Percentiles rank a stretch among this genome's conserved stretches.
phyloP scores from a whole-genome alignment of 2,329 filamentous ascomycete species.

The Rutstroemia sp. region DNA sequence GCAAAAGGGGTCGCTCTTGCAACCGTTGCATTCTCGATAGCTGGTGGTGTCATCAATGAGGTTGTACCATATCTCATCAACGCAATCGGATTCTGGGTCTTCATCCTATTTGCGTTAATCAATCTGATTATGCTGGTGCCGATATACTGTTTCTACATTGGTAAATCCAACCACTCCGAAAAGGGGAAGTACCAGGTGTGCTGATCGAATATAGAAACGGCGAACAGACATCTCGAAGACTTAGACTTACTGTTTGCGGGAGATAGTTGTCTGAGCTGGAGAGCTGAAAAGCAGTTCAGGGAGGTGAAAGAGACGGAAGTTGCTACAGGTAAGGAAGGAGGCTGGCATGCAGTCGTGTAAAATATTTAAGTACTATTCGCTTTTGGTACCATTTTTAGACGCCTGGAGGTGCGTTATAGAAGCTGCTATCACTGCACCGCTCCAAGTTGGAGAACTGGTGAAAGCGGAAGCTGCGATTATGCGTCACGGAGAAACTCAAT shows the following conservation, averaged over 20 bases:
- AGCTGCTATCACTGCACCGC: no score
- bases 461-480: no score
- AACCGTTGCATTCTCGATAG: constrained; percentile 13
- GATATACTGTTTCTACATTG: neutral
- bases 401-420: no score
- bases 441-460: no score
- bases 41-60: constrained; percentile 16
- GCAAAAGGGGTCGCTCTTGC: neutral
- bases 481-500: no score
- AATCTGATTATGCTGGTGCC: constrained; percentile 16
- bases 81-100: constrained; percentile 28
- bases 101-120: constrained; percentile 29
- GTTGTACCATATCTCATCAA: constrained; percentile 29
- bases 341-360: no score
- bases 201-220: neutral
- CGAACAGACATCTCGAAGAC: neutral
- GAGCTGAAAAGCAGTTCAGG: neutral
- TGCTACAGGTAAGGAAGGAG: no score
- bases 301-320: neutral
- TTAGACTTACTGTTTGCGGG: neutral
- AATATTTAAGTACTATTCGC: no score
- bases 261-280: neutral
- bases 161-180: neutral
- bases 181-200: no score
- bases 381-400: no score